phyloP scores from a whole-genome alignment of 345 rosid species.

The Excoecaria agallocha region DNA sequence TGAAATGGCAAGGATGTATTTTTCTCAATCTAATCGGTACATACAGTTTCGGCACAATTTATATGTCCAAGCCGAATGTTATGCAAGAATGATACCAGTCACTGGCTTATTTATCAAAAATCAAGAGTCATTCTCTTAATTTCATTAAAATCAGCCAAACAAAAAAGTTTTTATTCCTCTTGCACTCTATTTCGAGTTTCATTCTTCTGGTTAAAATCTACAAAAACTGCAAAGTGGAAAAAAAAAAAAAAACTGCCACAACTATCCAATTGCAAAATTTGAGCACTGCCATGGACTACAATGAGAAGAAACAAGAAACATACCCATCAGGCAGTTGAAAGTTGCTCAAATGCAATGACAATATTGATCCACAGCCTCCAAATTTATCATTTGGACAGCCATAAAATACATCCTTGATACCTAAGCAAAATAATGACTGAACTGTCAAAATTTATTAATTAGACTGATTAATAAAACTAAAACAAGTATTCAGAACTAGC shows the following conservation, averaged over 20 bases:
- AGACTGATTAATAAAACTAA: not conserved
- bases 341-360: conserved; percentile 53
- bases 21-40: too few relatives aligned
- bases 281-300: not conserved
- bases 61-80: not conserved
- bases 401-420: conserved; percentile 63
- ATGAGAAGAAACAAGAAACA: too few relatives aligned
- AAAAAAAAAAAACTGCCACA: not conserved
- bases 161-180: not conserved
- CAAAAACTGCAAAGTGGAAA: too few relatives aligned
- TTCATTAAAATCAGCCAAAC: not conserved
- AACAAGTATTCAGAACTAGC: not conserved
- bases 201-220: not conserved
- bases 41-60: not conserved
- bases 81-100: not conserved
- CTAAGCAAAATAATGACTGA: conserved; percentile 23
- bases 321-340: conserved; percentile 30
- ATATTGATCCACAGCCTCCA: conserved; percentile 85
- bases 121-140: not conserved
- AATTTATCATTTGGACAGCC: conserved; percentile 83
- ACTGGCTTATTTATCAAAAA: not conserved
- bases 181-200: not conserved
- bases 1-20: too few relatives aligned
- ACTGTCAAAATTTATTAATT: not conserved
- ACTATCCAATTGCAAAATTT: not conserved